Conservation (phyloP, 495 filamentous ascomycete species). For the Bacidia rubella region DNA sequence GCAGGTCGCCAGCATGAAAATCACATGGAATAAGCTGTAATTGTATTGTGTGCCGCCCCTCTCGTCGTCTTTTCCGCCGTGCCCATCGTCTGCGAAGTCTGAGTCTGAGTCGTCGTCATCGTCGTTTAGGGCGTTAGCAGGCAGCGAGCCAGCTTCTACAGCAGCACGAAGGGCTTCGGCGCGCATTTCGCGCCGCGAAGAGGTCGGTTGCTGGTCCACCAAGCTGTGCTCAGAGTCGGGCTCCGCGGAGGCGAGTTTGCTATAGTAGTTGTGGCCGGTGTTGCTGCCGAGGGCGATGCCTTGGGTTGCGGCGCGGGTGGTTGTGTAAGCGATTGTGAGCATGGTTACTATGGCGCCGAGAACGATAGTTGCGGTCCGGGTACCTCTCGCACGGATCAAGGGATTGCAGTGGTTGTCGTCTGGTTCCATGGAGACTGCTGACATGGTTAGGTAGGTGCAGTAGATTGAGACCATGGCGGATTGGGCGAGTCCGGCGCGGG, state of each 20-base stretch:
- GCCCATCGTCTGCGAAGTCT: conserved; percentile 45
- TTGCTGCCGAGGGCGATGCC: conserved; percentile 66
- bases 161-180: conserved; percentile 80
- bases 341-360: conserved; percentile 92
- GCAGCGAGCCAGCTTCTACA: conserved; percentile 79
- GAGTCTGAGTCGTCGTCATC: conserved; percentile 65
- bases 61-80: conserved; percentile 70
- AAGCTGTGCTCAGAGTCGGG: conserved; percentile 65
- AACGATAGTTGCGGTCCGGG: conserved; percentile 78
- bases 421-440: conserved; percentile 95
- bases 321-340: conserved; percentile 94
- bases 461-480: conserved; percentile 96
- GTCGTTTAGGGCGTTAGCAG: conserved; percentile 77
- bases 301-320: conserved; percentile 90
- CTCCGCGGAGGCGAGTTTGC: conserved; percentile 44
- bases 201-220: conserved; percentile 70
- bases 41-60: conserved; percentile 82
- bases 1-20: conserved; percentile 89
- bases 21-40: conserved; percentile 92
- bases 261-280: conserved; percentile 48
- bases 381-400: conserved; percentile 71
- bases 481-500: conserved; percentile 85
- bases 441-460: conserved; percentile 97
- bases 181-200: conserved; percentile 72
- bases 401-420: conserved; percentile 94